Base-by-base conservation (phyloP, 805 yeast genomes). In the Lipomyces yamanashiensis region DNA sequence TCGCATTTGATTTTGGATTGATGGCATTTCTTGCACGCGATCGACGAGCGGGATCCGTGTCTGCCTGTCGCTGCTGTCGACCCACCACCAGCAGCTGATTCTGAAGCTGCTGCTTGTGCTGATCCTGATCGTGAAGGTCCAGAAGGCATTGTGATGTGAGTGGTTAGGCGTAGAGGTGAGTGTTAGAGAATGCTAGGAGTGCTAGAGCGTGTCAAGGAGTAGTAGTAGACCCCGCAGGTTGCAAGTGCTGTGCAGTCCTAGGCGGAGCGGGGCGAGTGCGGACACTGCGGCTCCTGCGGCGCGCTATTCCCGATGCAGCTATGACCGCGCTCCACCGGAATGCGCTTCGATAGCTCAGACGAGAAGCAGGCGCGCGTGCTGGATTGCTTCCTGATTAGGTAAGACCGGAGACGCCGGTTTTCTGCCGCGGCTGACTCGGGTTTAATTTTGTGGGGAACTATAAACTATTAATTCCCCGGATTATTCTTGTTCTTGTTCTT, bases 11-110 rank as follows among this genome's bases (percentile, higher is more conserved):
- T 41, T 40, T 62, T 62, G 12, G 59, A 55, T 12, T 44, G 44
- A 52, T 62, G 66, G 49, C 66, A 62, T 44, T 54, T 52, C 48
- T 37, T 54, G 55, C 65, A 61, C 41, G 65, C 65, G 21, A 54
- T 58, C n/a, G 65, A 41, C 21, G 65, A 54, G 23, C 65, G 58
- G 39, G 54, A 39, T 15, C 54, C 54, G 54, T 51, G 54, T 17
- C 54, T 1, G 3, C 54, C 53, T 5, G 53, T 23, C 5, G 41
- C 21, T 23, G n/a, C n/a, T 2, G 41, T n/a, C 3, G 37, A 21
- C 51, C n/a, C 13, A 44, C 4, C 3, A 44, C 9, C 28, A 28
- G 28, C 28, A 3, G 28, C 28, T 28, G 28, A 28, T 28, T 5
- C 28, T 28, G 28, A 2, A 28, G 28, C 28, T 28, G 23, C 49